Base-by-base conservation (phyloP, 106 monocot genomes). In the Dendrobium catenatum region DNA sequence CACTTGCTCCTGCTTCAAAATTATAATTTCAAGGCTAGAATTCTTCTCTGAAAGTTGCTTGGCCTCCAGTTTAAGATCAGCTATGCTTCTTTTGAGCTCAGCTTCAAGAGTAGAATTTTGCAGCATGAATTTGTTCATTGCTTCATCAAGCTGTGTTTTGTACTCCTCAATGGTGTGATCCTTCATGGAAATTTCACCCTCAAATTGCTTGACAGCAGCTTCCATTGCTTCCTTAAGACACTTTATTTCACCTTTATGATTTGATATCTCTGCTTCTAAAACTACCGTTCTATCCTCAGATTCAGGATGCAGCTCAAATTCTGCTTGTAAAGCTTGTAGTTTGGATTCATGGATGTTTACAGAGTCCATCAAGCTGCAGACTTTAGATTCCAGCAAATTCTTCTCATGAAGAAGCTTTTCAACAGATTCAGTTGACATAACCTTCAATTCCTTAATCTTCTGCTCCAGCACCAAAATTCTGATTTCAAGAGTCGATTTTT, bases 351-450 rank as follows among this genome's bases (percentile, higher is more conserved):
- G 40, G 11, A 72, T 15, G 72, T 72, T 72, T 17, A 27, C 13
- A 0, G 72, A 72, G 16, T 37, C 40, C 16, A 72, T 16, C 72
- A 72, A 13, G 10, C 11, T 37, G 72, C 37, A 33, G 9, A 72
- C 37, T 40, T 26, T 66, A 66, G n/a, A 42, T 22, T 75, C 74
- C 20, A 75, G 20, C 8, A 43, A 9, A 20, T 44, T n/a, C 6
- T 87, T 91, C 67, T 91, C 91, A 47, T 75, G 49, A 13, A 75
- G 81, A 48, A 85, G 83, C 41, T 75, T 83, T 20, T 79, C 72
- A 55, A 29, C 42, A 79, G 77, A 76, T 55, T 22, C 41, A 47
- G 79, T 55, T 41, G 66, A 20, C 20, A 68, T 64, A 46, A 19
- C 68, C 72, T 86, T 85, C 41, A 86, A 33, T 37, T 86, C 83